Evolutionary conservation across 352 stramenopile species (phyloP).

Genomic region (Pythium coloratum): DNA sequence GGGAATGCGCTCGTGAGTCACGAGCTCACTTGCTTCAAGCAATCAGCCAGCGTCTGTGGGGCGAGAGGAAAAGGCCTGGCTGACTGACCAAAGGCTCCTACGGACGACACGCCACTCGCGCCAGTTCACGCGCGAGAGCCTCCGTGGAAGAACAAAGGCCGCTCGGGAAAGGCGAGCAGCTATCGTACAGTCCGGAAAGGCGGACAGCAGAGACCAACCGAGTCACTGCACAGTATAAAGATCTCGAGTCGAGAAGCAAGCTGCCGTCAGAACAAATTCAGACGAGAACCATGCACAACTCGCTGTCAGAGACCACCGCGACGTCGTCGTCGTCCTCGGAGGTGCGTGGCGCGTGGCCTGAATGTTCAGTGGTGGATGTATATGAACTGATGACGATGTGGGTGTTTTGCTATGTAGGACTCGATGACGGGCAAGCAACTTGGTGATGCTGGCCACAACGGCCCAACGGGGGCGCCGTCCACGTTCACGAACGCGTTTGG

Average conservation of each 20-base stretch:
- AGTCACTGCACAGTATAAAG: neutral
- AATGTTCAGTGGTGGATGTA: neutral
- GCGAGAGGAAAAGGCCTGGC: conserved; percentile 9
- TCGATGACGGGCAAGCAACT: conserved; percentile 21
- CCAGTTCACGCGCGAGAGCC: neutral
- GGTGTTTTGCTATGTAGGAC: conserved; percentile 4
- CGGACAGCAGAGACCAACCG: neutral
- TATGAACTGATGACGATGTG: neutral
- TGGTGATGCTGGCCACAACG: neutral
- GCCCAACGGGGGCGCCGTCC: neutral
- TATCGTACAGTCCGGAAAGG: too few relatives aligned
- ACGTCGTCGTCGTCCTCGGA: conserved; percentile 23
- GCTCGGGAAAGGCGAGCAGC: too few relatives aligned
- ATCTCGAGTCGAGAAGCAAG: neutral
- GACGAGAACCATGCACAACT: conserved; percentile 20
- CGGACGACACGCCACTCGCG: too few relatives aligned
- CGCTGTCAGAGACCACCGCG: conserved; percentile 20
- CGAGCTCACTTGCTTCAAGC: conserved; percentile 10
- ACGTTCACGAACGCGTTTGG: conserved; percentile 26
- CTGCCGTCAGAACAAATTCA: neutral
- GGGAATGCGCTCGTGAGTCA: neutral
- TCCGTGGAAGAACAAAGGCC: too few relatives aligned
- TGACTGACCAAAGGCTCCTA: neutral
- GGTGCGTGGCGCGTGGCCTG: neutral
- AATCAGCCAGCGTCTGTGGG: neutral